Evolutionary conservation across 108 stramenopile species (phyloP).

Genomic region (Cyclotella choctawhatcheeana): DNA sequence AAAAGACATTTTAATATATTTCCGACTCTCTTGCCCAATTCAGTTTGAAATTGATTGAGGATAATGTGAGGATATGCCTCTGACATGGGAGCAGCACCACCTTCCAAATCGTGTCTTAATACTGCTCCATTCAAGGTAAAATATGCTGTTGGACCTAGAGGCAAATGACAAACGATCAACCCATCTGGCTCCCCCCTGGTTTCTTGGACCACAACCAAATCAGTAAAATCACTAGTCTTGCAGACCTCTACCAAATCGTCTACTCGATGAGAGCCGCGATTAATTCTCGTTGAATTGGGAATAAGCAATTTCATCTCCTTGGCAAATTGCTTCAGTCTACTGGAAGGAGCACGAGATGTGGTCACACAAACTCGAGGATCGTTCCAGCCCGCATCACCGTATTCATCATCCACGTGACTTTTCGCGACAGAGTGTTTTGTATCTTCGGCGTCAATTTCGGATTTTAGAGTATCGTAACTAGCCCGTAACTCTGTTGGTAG

Average conservation of each 20-base stretch:
- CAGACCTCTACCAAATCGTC: constrained; percentile 93
- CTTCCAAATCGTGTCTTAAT: constrained; percentile 96
- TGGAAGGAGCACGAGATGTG: constrained; percentile 93
- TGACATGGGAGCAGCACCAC: constrained; percentile 93
- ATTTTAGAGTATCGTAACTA: constrained; percentile 72
- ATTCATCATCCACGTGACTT: constrained; percentile 95
- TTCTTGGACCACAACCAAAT: constrained; percentile 96
- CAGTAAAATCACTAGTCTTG: constrained; percentile 92
- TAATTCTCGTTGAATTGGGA: constrained; percentile 95
- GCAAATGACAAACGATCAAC: constrained; percentile 96
- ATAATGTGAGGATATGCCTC: constrained; percentile 96
- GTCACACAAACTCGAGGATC: constrained; percentile 97
- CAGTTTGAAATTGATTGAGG: constrained; percentile 84
- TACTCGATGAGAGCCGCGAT: constrained; percentile 95
- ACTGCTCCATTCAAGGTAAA: constrained; percentile 93
- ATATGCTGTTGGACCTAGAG: constrained; percentile 97
- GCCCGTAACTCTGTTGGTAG: constrained; percentile 94
- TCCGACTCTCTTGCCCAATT: constrained; percentile 89
- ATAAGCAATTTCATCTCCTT: constrained; percentile 97
- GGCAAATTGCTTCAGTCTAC: constrained; percentile 96
- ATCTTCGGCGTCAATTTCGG: constrained; percentile 87
- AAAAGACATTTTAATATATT: constrained; percentile 96
- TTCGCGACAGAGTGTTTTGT: constrained; percentile 59
- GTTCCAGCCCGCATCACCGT: constrained; percentile 89
- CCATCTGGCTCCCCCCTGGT: constrained; percentile 99